Base-by-base conservation (phyloP, 176 grass and related monocot genomes). In the Hordeum marinum region DNA sequence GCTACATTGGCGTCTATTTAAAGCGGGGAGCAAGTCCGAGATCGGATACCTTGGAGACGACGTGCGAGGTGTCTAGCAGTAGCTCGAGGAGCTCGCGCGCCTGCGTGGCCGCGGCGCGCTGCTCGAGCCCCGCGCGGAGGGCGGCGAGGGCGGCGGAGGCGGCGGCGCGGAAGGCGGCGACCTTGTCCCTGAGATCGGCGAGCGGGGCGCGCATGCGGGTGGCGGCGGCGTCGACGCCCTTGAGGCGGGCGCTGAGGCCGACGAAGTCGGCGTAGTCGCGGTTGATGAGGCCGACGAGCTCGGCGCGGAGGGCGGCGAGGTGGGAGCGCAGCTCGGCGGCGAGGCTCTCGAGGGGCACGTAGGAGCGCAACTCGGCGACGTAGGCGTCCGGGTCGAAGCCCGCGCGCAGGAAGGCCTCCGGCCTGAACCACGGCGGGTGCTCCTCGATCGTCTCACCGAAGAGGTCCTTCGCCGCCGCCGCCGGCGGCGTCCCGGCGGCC, bases 281-380 rank as follows among this genome's bases (percentile, higher is more conserved):
- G 83, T 99, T 99, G 79, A 99, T 94, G 79, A 99, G 97, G 24
- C 94, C 93, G 74, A 99, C 89, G 70, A 99, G 91, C 88, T 99
- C 94, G 70, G 93, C 87, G 39, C 92, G 89, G 75, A 99, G 97
- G n/a, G 76, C 82, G 36, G 89, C 90, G 34, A 96, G 90, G 70
- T 99, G 91, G 52, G 93, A 77, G 79, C 86, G 90, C 41, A 99
- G 96, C 87, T 99, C 95, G 20, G 65, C 45, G 11, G 96, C 96
- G 57, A 95, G 96, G 91, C 85, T 98, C 70, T 98, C 96, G 87
- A 98, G 93, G 9, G 91, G 96, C 32, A 96, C 96, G 82, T 88
- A 99, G 93, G 94, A 89, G 88, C 96, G 94, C 54, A 96, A 94
- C 36, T 90, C 88, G 50, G 94, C 84, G 45, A 99, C 89, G 84